phyloP scores from a whole-genome alignment of 2,329 filamentous ascomycete genomes.

The Plectosphaerella cucumerina region DNA sequence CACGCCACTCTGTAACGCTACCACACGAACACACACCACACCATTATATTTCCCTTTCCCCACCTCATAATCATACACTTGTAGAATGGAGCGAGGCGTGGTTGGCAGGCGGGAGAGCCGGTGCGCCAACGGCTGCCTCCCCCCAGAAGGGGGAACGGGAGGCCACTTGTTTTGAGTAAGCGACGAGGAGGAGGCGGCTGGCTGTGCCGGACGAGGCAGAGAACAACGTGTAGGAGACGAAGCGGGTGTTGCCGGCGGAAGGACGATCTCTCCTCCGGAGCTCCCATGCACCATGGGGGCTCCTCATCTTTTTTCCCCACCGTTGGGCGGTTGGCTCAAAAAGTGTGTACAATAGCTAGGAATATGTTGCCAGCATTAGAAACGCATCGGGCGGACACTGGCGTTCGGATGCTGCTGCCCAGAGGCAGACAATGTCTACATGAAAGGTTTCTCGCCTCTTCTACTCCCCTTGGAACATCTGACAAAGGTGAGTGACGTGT shows the following conservation, averaged over 20 bases:
- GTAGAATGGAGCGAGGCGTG: neutral
- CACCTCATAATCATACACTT: conserved; percentile 2
- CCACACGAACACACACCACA: conserved; percentile 2
- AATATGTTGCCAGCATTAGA: neutral
- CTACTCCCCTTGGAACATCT: neutral
- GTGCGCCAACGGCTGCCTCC: neutral
- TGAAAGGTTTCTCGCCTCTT: neutral
- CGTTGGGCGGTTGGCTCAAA: neutral
- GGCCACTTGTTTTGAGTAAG: neutral
- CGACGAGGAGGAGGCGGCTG: neutral
- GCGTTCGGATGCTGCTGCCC: conserved; percentile 3
- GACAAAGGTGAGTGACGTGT: neutral
- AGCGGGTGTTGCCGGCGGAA: neutral
- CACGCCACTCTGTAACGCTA: conserved; percentile 13
- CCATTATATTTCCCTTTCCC: neutral
- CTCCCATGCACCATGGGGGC: neutral
- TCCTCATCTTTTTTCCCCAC: neutral
- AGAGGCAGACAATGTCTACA: conserved; percentile 1
- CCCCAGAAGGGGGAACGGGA: neutral
- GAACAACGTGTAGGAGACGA: neutral
- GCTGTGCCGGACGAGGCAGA: neutral
- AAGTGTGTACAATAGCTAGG: conserved; percentile 2
- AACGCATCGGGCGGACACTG: conserved; percentile 4
- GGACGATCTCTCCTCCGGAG: conserved; percentile 4
- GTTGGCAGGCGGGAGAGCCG: neutral